Evolutionary conservation across 371 early-diverging fungal species (phyloP).

Genomic region (Chytridiales sp.): DNA sequence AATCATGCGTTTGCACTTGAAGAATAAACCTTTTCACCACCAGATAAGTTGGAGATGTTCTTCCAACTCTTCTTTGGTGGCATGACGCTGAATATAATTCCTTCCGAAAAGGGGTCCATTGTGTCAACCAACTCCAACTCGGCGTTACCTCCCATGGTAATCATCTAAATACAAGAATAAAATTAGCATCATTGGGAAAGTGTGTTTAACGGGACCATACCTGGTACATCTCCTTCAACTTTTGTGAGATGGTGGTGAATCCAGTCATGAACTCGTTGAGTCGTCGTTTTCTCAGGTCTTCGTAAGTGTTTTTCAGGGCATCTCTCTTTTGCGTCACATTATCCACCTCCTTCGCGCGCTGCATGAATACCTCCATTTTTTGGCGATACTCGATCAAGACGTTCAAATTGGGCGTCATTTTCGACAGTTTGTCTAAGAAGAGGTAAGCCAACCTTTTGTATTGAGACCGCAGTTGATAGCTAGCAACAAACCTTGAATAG

Average conservation of each 20-base stretch:
- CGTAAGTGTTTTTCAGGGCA: slow-evolving; percentile 68
- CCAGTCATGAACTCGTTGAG: slow-evolving; percentile 96
- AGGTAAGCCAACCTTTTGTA: background rate
- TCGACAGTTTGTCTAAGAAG: slow-evolving; percentile 58
- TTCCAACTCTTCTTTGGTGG: slow-evolving; percentile 99
- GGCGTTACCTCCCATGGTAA: slow-evolving; percentile 99
- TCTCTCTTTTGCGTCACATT: slow-evolving; percentile 72
- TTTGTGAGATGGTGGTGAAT: slow-evolving; percentile 88
- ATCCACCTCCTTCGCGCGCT: slow-evolving; percentile 74
- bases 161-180: slow-evolving; percentile 62
- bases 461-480: background rate
- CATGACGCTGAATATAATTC: slow-evolving; percentile 99
- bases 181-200: background rate
- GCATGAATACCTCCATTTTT: slow-evolving; percentile 71
- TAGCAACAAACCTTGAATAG: slow-evolving; percentile 25
- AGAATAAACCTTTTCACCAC: slow-evolving; percentile 95
- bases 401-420: slow-evolving; percentile 81
- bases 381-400: slow-evolving; percentile 85
- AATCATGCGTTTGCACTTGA: background rate
- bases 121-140: slow-evolving; percentile 99
- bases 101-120: slow-evolving; percentile 99
- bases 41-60: slow-evolving; percentile 97
- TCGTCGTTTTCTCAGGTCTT: slow-evolving; percentile 77
- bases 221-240: slow-evolving; percentile 99
- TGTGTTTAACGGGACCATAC: slow-evolving; percentile 45